Base-by-base conservation (phyloP, 495 filamentous ascomycete species). In the Stereocaulon alpinum region DNA sequence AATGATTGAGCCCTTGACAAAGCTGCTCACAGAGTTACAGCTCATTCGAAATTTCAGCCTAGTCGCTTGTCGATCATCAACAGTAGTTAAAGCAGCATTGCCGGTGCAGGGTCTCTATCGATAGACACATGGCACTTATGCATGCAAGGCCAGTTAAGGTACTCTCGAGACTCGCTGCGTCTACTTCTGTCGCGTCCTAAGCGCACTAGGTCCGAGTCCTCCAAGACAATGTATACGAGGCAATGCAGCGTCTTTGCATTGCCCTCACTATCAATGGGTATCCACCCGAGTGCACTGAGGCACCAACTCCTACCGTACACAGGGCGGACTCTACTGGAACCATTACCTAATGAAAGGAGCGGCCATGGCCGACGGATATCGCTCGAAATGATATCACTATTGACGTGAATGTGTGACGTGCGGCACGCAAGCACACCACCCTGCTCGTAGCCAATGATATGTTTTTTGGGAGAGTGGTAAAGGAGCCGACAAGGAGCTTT, bases 121-220 rank as follows among this genome's bases (percentile, higher is more conserved):
- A 50, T 50, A 50, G 47, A 50, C 47, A 50, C 47, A 50, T 50
- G 47, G 47, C 47, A 30, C 27, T 7, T 50, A 50, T 30, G 47
- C 47, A 30, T 50, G 27, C 15, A 30, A 50, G 14, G 6, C 34
- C 12, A 37, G 17, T 32, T 30, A 24, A 24, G 24, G 24, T 24
- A 22, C 42, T 44, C 34, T 37, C 12, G 1, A 3, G 34, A 37
- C 9, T 37, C 34, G 9, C 27, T 27, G 15, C 6, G 17, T 50
- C 47, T 50, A 50, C 47, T 50, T 50, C 47, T 50, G 30, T n/a
- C 30, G 27, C 2, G 30, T 3, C n/a, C 15, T 32, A 10, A 4
- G 47, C 15, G 27, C 15, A 2, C 47, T 50, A 4, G 2, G 15
- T 50, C n/a, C 30, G 47, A 30, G 24, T 30, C 30, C 47, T 50